Conservation (phyloP, 805 yeast genomes). For the Scheffersomyces amazonensis region DNA sequence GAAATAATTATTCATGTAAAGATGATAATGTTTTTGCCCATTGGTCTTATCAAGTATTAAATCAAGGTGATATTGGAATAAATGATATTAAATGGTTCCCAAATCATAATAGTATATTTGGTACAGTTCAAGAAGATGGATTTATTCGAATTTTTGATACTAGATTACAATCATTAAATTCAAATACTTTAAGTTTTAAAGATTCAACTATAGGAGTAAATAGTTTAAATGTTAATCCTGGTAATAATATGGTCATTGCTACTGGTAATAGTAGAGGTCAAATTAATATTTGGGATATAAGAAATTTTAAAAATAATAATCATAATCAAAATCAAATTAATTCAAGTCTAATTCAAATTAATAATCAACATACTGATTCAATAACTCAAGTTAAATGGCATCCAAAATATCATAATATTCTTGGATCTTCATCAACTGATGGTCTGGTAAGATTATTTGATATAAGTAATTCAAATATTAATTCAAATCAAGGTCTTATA, state of each 20-base stretch:
- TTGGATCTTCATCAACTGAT: slow-evolving; percentile 69
- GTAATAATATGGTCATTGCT: slow-evolving; percentile 55
- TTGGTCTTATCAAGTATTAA: background rate
- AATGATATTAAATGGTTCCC: slow-evolving; percentile 75
- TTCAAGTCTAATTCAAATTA: slow-evolving; percentile 9
- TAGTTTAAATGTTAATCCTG: slow-evolving; percentile 57
- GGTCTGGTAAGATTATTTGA: slow-evolving; percentile 65
- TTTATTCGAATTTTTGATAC: slow-evolving; percentile 51
- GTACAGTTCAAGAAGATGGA: slow-evolving; percentile 66
- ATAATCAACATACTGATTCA: slow-evolving; percentile 47
- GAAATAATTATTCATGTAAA: slow-evolving; percentile 21
- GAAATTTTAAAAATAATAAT: slow-evolving; percentile 25
- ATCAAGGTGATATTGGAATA: slow-evolving; percentile 36
- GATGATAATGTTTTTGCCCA: background rate
- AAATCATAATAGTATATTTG: slow-evolving; percentile 58
- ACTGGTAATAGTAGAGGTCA: slow-evolving; percentile 64
- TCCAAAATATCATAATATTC: slow-evolving; percentile 46
- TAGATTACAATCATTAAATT: slow-evolving; percentile 23
- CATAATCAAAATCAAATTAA: background rate
- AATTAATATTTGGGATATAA: slow-evolving; percentile 63
- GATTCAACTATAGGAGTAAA: slow-evolving; percentile 43
- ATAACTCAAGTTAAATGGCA: slow-evolving; percentile 76
- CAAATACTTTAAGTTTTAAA: slow-evolving; percentile 2
- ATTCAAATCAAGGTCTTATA: slow-evolving; percentile 26
- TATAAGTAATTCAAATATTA: slow-evolving; percentile 22